A percentile compares a stretch with the other conserved stretches of the same genome.
phyloP scores from a whole-genome alignment of 2,329 filamentous ascomycete genomes.

The Metarhizium humberi region DNA sequence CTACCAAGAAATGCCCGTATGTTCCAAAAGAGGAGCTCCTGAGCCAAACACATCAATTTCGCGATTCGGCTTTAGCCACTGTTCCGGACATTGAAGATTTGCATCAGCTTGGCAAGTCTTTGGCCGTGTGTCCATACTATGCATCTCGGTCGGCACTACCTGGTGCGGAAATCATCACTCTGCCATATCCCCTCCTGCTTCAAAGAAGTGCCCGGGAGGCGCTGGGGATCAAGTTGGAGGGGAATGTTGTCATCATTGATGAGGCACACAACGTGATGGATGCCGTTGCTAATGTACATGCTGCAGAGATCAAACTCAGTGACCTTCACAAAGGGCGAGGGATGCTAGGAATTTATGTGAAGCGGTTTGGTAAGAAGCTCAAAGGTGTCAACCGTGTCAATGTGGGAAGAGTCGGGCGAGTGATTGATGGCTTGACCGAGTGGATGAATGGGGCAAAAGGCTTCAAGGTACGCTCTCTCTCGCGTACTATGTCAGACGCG shows the following conservation, averaged over 20 bases:
- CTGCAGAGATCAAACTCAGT: slow-evolving; percentile 61
- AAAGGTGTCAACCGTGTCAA: slow-evolving; percentile 90
- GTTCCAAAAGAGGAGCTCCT: slow-evolving; percentile 72
- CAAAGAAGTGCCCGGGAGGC: slow-evolving; percentile 84
- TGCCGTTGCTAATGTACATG: slow-evolving; percentile 79
- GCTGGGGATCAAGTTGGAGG: slow-evolving; percentile 74
- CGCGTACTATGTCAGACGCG: too few relatives aligned
- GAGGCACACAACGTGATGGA: slow-evolving; percentile 98
- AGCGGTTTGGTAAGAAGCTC: slow-evolving; percentile 77
- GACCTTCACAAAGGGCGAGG: slow-evolving; percentile 65
- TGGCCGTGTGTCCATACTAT: slow-evolving; percentile 90
- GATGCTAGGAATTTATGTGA: slow-evolving; percentile 74
- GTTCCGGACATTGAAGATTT: slow-evolving; percentile 93
- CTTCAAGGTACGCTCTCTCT: slow-evolving; percentile 25
- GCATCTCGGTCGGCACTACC: slow-evolving; percentile 80
- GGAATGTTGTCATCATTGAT: slow-evolving; percentile 89
- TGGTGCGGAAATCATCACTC: slow-evolving; percentile 77
- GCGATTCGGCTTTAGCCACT: slow-evolving; percentile 73
- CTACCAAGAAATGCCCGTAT: slow-evolving; percentile 57
- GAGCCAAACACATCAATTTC: slow-evolving; percentile 65
- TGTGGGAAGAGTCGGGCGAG: slow-evolving; percentile 74
- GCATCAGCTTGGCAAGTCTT: slow-evolving; percentile 62
- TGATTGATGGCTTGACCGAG: slow-evolving; percentile 67
- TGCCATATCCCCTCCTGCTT: slow-evolving; percentile 84
- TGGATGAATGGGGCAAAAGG: slow-evolving; percentile 52